Evolutionary conservation across 169 alveolate species (phyloP), one percentile per base, ranked within the genome.

Genomic region (Cardiosporidium cionae): DNA sequence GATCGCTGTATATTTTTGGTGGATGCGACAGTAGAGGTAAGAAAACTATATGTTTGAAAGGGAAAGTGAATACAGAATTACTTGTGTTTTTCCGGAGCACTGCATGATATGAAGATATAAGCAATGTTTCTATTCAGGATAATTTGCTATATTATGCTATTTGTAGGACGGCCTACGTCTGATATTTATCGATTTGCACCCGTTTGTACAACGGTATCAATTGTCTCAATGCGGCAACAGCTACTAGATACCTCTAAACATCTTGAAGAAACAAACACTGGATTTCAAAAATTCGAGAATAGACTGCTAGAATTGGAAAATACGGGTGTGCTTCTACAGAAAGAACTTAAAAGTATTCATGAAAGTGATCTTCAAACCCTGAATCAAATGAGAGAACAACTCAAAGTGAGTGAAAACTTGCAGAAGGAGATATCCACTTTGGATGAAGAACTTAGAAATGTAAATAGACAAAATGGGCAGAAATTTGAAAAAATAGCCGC

Each of bases 101-200:
- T n/a, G n/a, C n/a, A n/a, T n/a, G n/a, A n/a, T n/a, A n/a, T n/a
- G n/a, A n/a, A n/a, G n/a, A n/a, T n/a, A n/a, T n/a, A n/a, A n/a
- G n/a, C n/a, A n/a, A n/a, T n/a, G n/a, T n/a, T n/a, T n/a, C n/a
- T n/a, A n/a, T n/a, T n/a, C n/a, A n/a, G n/a, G n/a, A n/a, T n/a
- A n/a, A 25, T 44, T 7, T 9, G 52, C 4, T 29, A 27, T 28
- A 44, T 31, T 22, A 1, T 22, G 70, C 44, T 65, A 27, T 68
- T 37, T 35, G 23, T 28, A 74, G 81, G 81, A 32, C n/a, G 44
- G 3, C 76, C 81, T 1, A 37, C 74, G 25, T 32, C 81, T 0
- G 81, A 66, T 5, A 75, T 74, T 6, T 74, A 67, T 16, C 74
- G 81, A 2, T 52, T 74, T 7, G 74, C 81, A 4, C 81, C 81